These are phyloP conservation scores for Drechslerella coelobrocha DNA, from an alignment of 2,329 filamentous ascomycete species.

Conservation along the genomic window DNA sequence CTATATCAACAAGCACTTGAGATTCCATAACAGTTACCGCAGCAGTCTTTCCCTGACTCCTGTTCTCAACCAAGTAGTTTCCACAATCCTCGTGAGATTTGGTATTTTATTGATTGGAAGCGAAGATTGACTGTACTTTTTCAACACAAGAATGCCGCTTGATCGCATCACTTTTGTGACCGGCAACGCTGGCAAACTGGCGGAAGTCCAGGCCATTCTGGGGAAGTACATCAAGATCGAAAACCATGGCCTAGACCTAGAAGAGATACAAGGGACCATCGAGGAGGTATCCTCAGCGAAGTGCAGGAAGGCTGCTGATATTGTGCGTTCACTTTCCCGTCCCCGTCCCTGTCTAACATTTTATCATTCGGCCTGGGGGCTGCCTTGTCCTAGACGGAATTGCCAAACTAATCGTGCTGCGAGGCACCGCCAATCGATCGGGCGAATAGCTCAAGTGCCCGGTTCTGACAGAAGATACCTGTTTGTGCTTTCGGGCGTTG, in stretches of 20 bases:
- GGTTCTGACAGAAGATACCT: slow-evolving; percentile 94
- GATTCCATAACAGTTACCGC: no score
- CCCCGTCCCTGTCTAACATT: slow-evolving; percentile 22
- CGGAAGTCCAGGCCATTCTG: slow-evolving; percentile 87
- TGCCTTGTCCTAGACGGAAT: no score
- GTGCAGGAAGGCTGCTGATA: slow-evolving; percentile 78
- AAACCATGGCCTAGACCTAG: slow-evolving; percentile 77
- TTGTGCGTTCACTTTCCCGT: slow-evolving; percentile 70
- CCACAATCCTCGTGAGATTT: no score
- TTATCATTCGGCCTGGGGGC: no score
- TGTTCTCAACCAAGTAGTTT: no score
- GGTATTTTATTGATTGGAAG: no score
- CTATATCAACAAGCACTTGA: no score
- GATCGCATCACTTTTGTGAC: slow-evolving; percentile 88
- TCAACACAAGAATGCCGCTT: slow-evolving; percentile 59
- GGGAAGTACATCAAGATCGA: slow-evolving; percentile 74
- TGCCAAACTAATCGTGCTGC: no score
- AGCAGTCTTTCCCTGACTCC: no score
- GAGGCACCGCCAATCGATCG: slow-evolving; percentile 7
- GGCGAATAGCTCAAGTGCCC: slow-evolving; percentile 74
- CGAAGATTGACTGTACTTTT: neutral
- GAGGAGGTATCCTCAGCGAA: slow-evolving; percentile 92
- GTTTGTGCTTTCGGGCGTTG: slow-evolving; percentile 88
- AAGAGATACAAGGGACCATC: slow-evolving; percentile 89
- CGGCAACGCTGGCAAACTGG: slow-evolving; percentile 91